phyloP scores from a whole-genome alignment of 129 eudicot genomes.

The Dittrichia graveolens region DNA sequence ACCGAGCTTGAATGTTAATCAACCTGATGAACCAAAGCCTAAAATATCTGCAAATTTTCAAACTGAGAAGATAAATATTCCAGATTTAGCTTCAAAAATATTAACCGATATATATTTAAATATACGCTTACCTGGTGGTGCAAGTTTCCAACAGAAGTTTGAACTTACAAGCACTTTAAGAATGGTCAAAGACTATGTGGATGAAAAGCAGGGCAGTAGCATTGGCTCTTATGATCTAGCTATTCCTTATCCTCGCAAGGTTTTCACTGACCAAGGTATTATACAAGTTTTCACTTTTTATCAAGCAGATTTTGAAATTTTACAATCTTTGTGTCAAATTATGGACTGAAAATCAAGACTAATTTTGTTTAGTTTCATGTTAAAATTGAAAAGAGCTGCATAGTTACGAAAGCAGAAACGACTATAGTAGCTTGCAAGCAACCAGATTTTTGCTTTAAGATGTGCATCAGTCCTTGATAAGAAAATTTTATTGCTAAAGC shows the following conservation, averaged over 20 bases:
- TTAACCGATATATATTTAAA: slow-evolving; percentile 66
- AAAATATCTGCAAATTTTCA: slow-evolving; percentile 31
- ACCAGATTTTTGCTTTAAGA: slow-evolving; percentile 6
- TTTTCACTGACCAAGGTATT: slow-evolving; percentile 68
- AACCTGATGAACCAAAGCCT: slow-evolving; percentile 27
- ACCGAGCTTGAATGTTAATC: slow-evolving; percentile 20
- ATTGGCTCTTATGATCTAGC: slow-evolving; percentile 70
- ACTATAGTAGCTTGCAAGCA: not conserved
- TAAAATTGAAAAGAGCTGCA: slow-evolving; percentile 4
- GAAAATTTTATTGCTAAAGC: not conserved
- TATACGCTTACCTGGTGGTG: slow-evolving; percentile 67
- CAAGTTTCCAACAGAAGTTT: slow-evolving; percentile 70
- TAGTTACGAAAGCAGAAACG: not conserved
- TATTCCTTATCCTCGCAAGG: slow-evolving; percentile 91
- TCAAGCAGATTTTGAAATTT: not conserved
- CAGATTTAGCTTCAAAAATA: slow-evolving; percentile 36
- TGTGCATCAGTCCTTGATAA: not conserved
- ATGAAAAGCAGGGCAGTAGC: slow-evolving; percentile 52
- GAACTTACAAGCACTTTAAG: slow-evolving; percentile 51
- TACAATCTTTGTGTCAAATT: slow-evolving; percentile 2
- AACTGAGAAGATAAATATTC: slow-evolving; percentile 30
- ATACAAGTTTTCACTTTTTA: not conserved
- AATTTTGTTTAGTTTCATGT: not conserved
- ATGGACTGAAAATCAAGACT: slow-evolving; percentile 3
- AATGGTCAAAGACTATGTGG: slow-evolving; percentile 69